A percentile compares a stretch with the other conserved stretches of the same genome.
Conservation (phyloP, 2,329 filamentous ascomycete species). For the Cladophialophora psammophila region DNA sequence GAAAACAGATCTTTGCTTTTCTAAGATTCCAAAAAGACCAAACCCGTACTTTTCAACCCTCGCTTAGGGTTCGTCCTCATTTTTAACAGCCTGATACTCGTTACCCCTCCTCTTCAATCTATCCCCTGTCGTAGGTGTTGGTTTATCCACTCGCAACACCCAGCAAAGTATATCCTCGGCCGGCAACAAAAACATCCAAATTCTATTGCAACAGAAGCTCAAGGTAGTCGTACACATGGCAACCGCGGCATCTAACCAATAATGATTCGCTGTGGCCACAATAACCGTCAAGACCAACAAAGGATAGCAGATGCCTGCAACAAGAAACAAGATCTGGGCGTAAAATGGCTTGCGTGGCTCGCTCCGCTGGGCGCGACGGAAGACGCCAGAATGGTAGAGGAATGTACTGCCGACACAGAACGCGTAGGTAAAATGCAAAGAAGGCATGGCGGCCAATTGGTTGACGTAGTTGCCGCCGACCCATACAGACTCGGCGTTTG, state of each 20-base stretch:
- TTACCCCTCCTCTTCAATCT: slow-evolving; percentile 47
- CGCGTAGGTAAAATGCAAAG: slow-evolving; percentile 64
- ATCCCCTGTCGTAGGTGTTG: slow-evolving; percentile 60
- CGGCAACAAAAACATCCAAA: slow-evolving; percentile 60
- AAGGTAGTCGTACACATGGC: slow-evolving; percentile 58
- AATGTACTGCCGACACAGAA: slow-evolving; percentile 64
- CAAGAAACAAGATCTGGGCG: slow-evolving; percentile 48
- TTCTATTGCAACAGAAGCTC: slow-evolving; percentile 57
- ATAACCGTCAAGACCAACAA: slow-evolving; percentile 60
- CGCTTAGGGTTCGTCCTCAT: slow-evolving; percentile 32
- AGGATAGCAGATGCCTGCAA: slow-evolving; percentile 59
- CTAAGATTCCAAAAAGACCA: slow-evolving; percentile 4
- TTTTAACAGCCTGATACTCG: slow-evolving; percentile 29
- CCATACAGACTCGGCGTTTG: slow-evolving; percentile 62
- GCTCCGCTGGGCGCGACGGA: slow-evolving; percentile 53
- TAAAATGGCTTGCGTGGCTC: slow-evolving; percentile 49
- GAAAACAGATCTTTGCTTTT: slow-evolving; percentile 3
- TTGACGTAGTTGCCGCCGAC: slow-evolving; percentile 66
- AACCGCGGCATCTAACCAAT: slow-evolving; percentile 62
- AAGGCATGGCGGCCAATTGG: slow-evolving; percentile 65
- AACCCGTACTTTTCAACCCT: background rate
- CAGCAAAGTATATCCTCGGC: slow-evolving; percentile 60
- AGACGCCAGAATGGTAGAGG: slow-evolving; percentile 60
- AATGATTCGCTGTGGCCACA: slow-evolving; percentile 66
- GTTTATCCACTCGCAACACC: slow-evolving; percentile 60